Conservation (phyloP, 805 yeast species). For the Debaryomyces prosopidis region DNA sequence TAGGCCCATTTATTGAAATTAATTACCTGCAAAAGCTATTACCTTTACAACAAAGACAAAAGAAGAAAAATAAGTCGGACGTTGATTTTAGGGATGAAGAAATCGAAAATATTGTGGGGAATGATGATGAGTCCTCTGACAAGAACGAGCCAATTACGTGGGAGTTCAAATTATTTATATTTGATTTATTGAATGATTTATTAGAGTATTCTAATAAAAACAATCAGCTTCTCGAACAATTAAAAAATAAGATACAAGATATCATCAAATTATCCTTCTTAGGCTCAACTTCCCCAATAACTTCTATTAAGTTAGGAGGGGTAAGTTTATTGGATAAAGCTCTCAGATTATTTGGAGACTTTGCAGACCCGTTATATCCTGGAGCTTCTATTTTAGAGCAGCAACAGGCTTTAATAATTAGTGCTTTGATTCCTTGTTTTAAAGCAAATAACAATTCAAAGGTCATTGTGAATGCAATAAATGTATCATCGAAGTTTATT, state of each 20-base stretch:
- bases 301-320: conserved; percentile 62
- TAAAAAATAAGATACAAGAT: conserved; percentile 55
- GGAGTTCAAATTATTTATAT: conserved; percentile 53
- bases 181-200: conserved; percentile 46
- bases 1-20: conserved; percentile 37
- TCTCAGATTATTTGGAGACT: conserved; percentile 57
- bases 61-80: conserved; percentile 19
- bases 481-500: conserved; percentile 74
- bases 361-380: conserved; percentile 72
- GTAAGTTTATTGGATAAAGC: conserved; percentile 64
- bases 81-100: conserved; percentile 43
- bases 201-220: conserved; percentile 41
- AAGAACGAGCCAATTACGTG: conserved; percentile 59
- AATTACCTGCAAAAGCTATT: conserved; percentile 41
- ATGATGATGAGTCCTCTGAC: conserved; percentile 34
- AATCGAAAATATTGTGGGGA: conserved; percentile 39
- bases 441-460: conserved; percentile 68
- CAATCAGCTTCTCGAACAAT: conserved; percentile 34
- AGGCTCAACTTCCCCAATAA: conserved; percentile 73
- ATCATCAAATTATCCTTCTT: conserved; percentile 76
- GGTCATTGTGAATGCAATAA: conserved; percentile 74
- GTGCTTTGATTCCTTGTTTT: conserved; percentile 89
- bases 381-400: conserved; percentile 76
- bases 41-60: conserved; percentile 43
- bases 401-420: conserved; percentile 90